Evolutionary conservation across 768 basidiomycete species (phyloP).

Genomic region (Multifurca ochricompacta): DNA sequence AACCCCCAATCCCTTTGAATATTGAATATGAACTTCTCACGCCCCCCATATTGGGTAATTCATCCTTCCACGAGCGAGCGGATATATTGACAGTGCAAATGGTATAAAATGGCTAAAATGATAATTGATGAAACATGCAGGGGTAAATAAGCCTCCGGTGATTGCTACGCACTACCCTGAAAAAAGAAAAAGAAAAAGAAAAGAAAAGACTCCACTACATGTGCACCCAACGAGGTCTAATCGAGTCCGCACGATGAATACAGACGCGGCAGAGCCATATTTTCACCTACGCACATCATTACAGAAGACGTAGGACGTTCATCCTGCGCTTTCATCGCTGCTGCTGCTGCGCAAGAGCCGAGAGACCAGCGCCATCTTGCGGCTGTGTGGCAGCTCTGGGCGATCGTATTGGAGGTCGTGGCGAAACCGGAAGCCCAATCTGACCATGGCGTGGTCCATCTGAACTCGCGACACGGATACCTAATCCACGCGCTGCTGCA

Average conservation of each 20-base stretch:
- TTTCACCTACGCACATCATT: slow-evolving; percentile 1
- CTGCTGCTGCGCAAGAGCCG: not conserved
- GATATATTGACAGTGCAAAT: slow-evolving; percentile 10
- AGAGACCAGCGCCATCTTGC: slow-evolving; percentile 2
- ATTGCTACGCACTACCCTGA: slow-evolving; percentile 12
- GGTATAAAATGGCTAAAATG: slow-evolving; percentile 21
- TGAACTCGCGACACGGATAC: slow-evolving; percentile 14
- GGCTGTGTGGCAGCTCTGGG: slow-evolving; percentile 8
- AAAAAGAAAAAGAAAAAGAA: not conserved
- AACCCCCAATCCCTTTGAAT: not conserved
- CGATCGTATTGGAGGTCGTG: slow-evolving; percentile 24
- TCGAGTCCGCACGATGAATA: not conserved
- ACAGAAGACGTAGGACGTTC: not conserved
- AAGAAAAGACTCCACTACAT: not conserved
- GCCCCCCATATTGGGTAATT: not conserved
- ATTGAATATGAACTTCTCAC: slow-evolving; percentile 4
- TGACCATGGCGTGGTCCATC: slow-evolving; percentile 24
- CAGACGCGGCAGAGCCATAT: not conserved
- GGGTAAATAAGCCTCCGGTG: slow-evolving; percentile 18
- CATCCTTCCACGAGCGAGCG: not conserved
- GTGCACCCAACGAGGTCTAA: slow-evolving; percentile 2
- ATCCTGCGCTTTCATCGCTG: slow-evolving; percentile 1
- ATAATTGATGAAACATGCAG: slow-evolving; percentile 19
- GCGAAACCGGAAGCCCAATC: slow-evolving; percentile 22
- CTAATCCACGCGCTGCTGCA: slow-evolving; percentile 19